These are phyloP conservation scores for Sedum album DNA, from an alignment of 164 flowering plant species.

Conservation along the genomic window DNA sequence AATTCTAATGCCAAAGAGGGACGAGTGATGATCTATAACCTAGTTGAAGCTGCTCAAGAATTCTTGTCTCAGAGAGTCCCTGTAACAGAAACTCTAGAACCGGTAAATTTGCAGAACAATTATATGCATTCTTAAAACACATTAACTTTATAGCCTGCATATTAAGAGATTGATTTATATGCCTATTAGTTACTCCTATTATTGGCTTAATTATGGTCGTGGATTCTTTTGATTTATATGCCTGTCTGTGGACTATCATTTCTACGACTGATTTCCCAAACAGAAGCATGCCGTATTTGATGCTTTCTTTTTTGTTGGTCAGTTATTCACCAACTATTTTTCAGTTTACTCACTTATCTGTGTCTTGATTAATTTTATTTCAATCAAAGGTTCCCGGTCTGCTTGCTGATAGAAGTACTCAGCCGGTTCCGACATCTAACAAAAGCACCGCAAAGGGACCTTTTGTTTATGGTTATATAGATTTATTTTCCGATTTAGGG, in stretches of 20 bases:
- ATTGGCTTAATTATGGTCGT: neutral
- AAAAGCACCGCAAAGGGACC: conserved; percentile 36
- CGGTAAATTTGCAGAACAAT: conserved; percentile 29
- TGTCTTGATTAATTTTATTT: neutral
- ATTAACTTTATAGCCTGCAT: neutral
- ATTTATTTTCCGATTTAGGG: conserved; percentile 71
- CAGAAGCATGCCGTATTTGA: neutral
- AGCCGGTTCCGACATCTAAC: conserved; percentile 24
- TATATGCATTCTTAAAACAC: neutral
- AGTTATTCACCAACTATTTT: neutral
- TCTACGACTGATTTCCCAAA: neutral
- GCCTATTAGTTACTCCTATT: neutral
- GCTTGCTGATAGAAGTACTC: conserved; percentile 20
- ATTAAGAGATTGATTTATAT: no score
- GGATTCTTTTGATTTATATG: no score
- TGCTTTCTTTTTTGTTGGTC: neutral
- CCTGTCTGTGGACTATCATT: neutral
- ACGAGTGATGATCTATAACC: conserved; percentile 89
- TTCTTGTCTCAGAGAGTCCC: conserved; percentile 80
- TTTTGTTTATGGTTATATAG: conserved; percentile 67
- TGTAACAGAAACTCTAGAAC: conserved; percentile 22
- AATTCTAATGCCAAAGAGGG: conserved; percentile 90
- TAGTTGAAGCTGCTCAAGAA: conserved; percentile 97
- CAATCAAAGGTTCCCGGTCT: conserved; percentile 28
- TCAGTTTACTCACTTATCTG: neutral